phyloP scores from a whole-genome alignment of 164 flowering plant species.

The Vitis rupestris region DNA sequence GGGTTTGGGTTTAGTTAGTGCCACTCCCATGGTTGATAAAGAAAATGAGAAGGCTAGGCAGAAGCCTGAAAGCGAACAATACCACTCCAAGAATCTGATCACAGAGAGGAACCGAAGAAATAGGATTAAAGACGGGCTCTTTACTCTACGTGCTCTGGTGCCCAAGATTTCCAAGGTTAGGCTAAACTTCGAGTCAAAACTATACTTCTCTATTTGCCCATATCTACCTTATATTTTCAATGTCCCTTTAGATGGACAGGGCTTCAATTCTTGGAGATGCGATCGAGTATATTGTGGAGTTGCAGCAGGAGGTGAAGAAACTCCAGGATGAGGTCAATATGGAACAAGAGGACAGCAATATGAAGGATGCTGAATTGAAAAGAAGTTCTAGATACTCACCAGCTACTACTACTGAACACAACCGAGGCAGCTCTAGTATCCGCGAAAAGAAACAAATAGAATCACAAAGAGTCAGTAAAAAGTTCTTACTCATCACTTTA shows the following conservation, averaged over 20 bases:
- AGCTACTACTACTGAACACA: not conserved
- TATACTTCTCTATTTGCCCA: no score
- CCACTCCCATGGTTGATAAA: not conserved
- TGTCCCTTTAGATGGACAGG: slow-evolving; percentile 52
- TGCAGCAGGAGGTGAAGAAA: slow-evolving; percentile 28
- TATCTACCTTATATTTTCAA: no score
- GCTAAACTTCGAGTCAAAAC: no score
- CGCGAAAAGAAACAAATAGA: slow-evolving; percentile 15
- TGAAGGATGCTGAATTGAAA: slow-evolving; percentile 5
- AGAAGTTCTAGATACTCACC: not conserved
- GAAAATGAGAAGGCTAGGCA: slow-evolving; percentile 1
- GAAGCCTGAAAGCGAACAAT: slow-evolving; percentile 5
- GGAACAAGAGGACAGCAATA: slow-evolving; percentile 26
- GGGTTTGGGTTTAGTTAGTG: not conserved
- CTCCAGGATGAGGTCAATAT: slow-evolving; percentile 42
- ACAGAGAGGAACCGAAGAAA: slow-evolving; percentile 57
- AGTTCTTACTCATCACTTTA: not conserved
- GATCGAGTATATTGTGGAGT: slow-evolving; percentile 44
- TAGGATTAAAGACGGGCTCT: slow-evolving; percentile 41
- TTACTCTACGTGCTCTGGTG: slow-evolving; percentile 52
- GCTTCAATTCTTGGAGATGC: slow-evolving; percentile 61
- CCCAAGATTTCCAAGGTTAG: slow-evolving; percentile 70
- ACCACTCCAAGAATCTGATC: slow-evolving; percentile 45
- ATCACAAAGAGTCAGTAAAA: slow-evolving; percentile 20
- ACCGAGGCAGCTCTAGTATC: not conserved